Evolutionary conservation across 108 stramenopile genomes (phyloP).

Genomic region (Aurantiochytrium sp.): DNA sequence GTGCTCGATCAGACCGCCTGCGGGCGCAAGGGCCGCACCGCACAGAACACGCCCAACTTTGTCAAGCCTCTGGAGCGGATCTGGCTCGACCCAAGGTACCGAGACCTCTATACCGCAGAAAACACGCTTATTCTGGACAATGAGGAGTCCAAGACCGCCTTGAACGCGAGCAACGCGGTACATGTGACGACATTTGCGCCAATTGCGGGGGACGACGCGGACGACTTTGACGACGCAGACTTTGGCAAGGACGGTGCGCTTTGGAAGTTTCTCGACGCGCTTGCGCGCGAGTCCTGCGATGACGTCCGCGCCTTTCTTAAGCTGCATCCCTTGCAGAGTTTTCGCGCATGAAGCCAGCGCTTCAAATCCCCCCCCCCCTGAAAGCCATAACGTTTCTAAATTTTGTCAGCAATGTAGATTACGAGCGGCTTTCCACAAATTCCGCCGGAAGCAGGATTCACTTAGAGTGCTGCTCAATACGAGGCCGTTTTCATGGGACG

Average conservation of each 20-base stretch:
- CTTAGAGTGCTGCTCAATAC: too few species aligned
- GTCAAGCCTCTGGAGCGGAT: background rate
- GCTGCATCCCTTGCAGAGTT: background rate
- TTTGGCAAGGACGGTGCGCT: background rate
- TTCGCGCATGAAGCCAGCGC: background rate
- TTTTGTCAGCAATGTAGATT: too few species aligned
- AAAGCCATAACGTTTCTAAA: too few species aligned
- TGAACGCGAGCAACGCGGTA: background rate
- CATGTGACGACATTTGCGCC: background rate
- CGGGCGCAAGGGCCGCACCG: background rate
- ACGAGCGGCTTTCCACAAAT: too few species aligned
- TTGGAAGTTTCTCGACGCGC: background rate
- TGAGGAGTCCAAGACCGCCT: background rate
- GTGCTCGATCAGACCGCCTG: background rate
- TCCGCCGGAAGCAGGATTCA: too few species aligned
- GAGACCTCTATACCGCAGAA: background rate
- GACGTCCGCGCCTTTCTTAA: background rate
- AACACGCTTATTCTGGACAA: constrained; percentile 5
- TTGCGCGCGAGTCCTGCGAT: background rate
- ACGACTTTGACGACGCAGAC: too few species aligned
- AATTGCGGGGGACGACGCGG: too few species aligned
- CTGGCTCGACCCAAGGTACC: background rate
- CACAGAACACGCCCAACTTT: background rate
- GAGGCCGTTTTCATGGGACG: too few species aligned
- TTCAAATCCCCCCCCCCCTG: too few species aligned